Evolutionary conservation across 1,284 basidiomycete species (phyloP).

Genomic region (Cutaneotrichosporon sp.): DNA sequence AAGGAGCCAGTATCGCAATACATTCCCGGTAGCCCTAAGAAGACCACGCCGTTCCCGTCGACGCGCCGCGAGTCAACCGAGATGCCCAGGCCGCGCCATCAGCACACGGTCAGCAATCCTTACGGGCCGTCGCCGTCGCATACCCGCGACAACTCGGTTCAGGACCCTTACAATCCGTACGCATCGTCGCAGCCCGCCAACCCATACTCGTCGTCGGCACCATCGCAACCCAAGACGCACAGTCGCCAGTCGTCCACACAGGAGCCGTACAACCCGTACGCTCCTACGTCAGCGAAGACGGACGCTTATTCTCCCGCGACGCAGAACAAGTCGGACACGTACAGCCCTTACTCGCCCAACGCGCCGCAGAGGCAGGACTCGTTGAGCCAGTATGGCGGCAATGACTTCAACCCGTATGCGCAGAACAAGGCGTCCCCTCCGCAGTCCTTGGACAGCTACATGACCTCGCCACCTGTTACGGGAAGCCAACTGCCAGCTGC

Average conservation of each 20-base stretch:
- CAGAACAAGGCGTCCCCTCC: conserved; percentile 8
- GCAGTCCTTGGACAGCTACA: conserved; percentile 11
- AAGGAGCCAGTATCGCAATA: not conserved
- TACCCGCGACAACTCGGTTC: not conserved
- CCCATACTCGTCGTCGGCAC: conserved; percentile 11
- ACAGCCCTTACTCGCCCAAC: conserved; percentile 15
- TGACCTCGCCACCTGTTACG: not conserved
- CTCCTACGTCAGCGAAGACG: conserved; percentile 5
- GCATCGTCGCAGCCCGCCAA: conserved; percentile 9
- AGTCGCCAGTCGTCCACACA: conserved; percentile 6
- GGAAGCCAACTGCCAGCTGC: not conserved
- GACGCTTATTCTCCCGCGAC: conserved; percentile 10
- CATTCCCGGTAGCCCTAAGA: conserved; percentile 5
- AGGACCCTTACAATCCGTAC: conserved; percentile 20
- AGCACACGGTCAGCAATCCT: conserved; percentile 3
- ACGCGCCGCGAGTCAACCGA: conserved; percentile 2
- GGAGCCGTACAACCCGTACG: conserved; percentile 18
- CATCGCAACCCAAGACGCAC: not conserved
- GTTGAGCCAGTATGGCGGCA: conserved; percentile 15
- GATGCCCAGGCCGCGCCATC: not conserved
- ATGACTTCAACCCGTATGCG: conserved; percentile 13
- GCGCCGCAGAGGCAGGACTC: conserved; percentile 1
- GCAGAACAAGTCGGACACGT: not conserved
- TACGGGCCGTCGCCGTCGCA: not conserved
- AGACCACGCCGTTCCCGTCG: not conserved